phyloP scores from a whole-genome alignment of 2,329 filamentous ascomycete genomes.

The Domatiomyces globalis region DNA sequence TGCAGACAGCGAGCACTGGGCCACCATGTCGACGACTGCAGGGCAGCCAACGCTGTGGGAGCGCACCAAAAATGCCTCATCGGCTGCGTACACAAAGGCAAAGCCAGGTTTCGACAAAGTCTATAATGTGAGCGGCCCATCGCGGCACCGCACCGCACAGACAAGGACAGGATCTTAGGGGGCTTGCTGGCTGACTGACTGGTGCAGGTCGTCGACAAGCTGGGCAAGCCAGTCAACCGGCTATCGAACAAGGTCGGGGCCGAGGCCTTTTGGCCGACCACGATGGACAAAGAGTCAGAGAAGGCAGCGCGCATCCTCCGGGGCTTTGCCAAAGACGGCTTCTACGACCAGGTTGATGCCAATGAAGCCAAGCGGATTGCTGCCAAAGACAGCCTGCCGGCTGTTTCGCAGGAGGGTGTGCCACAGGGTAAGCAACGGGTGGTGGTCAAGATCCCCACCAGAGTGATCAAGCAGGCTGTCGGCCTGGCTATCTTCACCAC shows the following conservation, averaged over 20 bases:
- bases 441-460: constrained; percentile 69
- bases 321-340: constrained; percentile 75
- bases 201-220: constrained; percentile 42
- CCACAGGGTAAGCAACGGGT: constrained; percentile 49
- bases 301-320: constrained; percentile 80
- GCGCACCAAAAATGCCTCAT: constrained; percentile 36
- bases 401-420: constrained; percentile 13
- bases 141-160: background rate
- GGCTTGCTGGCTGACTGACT: background rate
- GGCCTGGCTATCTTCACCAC: constrained; percentile 89
- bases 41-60: constrained; percentile 35
- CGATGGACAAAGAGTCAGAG: constrained; percentile 76
- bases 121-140: constrained; percentile 34
- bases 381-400: constrained; percentile 33
- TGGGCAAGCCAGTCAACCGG: constrained; percentile 63
- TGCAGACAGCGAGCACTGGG: constrained; percentile 47
- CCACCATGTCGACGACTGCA: constrained; percentile 20
- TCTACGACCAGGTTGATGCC: constrained; percentile 46
- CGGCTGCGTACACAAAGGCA: constrained; percentile 28
- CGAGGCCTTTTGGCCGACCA: constrained; percentile 75
- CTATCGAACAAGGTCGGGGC: constrained; percentile 67
- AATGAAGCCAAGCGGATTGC: constrained; percentile 33
- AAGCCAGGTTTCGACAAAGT: constrained; percentile 63
- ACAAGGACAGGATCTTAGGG: background rate
- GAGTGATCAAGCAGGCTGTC: constrained; percentile 77